phyloP scores from a whole-genome alignment of 192 early-diverging fungal genomes.

The Chytriomyces sp. region DNA sequence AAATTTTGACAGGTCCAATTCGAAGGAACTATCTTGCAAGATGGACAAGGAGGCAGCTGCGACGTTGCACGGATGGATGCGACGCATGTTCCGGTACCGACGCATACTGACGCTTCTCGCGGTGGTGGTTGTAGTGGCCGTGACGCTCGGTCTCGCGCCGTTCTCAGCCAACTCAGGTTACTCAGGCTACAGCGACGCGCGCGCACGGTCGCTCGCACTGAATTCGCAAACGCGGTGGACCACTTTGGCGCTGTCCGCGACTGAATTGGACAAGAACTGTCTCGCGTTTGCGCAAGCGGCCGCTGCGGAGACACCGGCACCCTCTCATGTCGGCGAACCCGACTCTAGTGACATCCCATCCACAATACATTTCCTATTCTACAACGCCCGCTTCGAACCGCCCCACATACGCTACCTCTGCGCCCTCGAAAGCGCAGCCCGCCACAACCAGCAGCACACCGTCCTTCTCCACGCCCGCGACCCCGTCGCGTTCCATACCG shows the following conservation, averaged over 20 bases:
- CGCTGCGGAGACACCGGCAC: background rate
- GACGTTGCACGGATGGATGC: too few relatives aligned
- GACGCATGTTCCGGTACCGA: background rate
- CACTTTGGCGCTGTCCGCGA: background rate
- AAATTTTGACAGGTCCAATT: too few relatives aligned
- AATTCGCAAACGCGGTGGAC: background rate
- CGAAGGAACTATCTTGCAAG: too few relatives aligned
- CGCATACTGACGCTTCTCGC: background rate
- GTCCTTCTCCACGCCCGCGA: slow-evolving; percentile 32
- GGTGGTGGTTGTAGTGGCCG: background rate
- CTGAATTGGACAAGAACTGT: background rate
- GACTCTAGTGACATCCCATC: background rate
- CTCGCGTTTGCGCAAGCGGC: too few relatives aligned
- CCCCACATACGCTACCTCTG: slow-evolving; percentile 40
- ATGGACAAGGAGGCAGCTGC: too few relatives aligned
- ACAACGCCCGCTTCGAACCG: slow-evolving; percentile 19
- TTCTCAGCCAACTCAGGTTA: background rate
- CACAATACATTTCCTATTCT: slow-evolving; percentile 37
- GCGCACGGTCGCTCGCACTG: background rate
- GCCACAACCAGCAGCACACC: slow-evolving; percentile 32
- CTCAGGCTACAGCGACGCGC: background rate
- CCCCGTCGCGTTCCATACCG: slow-evolving; percentile 19
- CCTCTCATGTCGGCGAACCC: background rate
- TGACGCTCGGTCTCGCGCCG: background rate
- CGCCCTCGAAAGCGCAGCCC: slow-evolving; percentile 36